These are phyloP conservation scores for Rhypophila decipiens DNA, from an alignment of 495 filamentous ascomycete species.

Conservation along the genomic window DNA sequence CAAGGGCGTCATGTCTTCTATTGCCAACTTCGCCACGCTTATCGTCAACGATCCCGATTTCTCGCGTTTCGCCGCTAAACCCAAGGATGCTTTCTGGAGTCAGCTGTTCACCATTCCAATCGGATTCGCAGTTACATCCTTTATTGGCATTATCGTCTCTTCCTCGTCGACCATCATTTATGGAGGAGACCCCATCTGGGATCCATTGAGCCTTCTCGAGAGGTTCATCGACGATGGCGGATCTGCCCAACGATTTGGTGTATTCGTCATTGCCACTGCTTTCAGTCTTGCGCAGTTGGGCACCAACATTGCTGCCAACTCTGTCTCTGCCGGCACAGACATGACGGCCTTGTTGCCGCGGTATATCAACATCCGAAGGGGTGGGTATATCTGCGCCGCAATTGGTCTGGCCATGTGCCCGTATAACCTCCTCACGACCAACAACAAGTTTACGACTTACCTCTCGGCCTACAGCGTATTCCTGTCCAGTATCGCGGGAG, in stretches of 20 bases:
- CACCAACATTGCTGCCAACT: slow-evolving; percentile 92
- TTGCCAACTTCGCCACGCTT: slow-evolving; percentile 89
- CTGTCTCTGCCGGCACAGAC: slow-evolving; percentile 83
- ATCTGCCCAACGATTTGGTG: slow-evolving; percentile 72
- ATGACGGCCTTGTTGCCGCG: slow-evolving; percentile 85
- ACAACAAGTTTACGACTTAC: slow-evolving; percentile 93
- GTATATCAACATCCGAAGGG: slow-evolving; percentile 82
- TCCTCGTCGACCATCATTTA: slow-evolving; percentile 79
- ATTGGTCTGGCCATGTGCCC: slow-evolving; percentile 87
- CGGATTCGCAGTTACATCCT: slow-evolving; percentile 82
- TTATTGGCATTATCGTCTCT: slow-evolving; percentile 90
- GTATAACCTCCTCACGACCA: slow-evolving; percentile 69
- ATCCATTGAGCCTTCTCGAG: slow-evolving; percentile 70
- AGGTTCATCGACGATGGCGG: slow-evolving; percentile 69
- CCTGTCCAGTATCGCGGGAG: slow-evolving; percentile 84
- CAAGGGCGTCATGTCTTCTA: slow-evolving; percentile 77
- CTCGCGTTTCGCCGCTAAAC: slow-evolving; percentile 74
- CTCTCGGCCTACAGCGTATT: slow-evolving; percentile 95
- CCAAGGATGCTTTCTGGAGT: slow-evolving; percentile 79
- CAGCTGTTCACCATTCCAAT: slow-evolving; percentile 82
- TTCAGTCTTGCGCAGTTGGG: slow-evolving; percentile 86
- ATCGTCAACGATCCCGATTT: slow-evolving; percentile 88
- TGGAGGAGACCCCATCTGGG: slow-evolving; percentile 71
- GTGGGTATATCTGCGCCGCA: slow-evolving; percentile 80
- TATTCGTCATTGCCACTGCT: slow-evolving; percentile 78